Evolutionary conservation across 1,284 basidiomycete species (phyloP), one percentile per base, ranked within the genome.

Genomic region (Fomitopsis palustris): DNA sequence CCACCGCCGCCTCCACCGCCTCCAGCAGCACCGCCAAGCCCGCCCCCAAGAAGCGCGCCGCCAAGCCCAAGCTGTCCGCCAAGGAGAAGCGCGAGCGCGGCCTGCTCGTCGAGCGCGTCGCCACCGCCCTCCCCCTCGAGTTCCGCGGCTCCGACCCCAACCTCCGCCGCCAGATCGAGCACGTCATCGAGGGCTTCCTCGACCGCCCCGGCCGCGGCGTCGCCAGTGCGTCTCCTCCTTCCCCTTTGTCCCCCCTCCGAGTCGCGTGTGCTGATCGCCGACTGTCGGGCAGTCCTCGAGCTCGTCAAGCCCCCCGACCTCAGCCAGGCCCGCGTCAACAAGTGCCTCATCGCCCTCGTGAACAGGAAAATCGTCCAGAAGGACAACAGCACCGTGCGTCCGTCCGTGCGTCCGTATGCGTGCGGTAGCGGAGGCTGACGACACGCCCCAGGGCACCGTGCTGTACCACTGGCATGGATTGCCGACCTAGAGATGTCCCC

Each of bases 291-390:
- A 96, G 95, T 96, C 41, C 75, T 82, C 41, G 92, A 94, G 54
- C 81, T 97, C 55, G 83, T 95, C 62, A 83, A 81, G 53, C 86
- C 87, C 1, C 93, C 93, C 0, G 92, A 95, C 60, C 79, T 96
- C 51, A 89, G 87, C 52, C 93, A 96, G 75, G 90, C 93, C 6
- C 83, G 90, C 38, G 94, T 94, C 45, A 96, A 97, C 75, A 96
- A 95, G 74, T 95, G 93, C 65, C 79, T 98, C 33, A 95, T 97
- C 58, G 93, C 94, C 1, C 78, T 97, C 1, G 93, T 96, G 1
- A 90, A 90, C 65, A 83, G 93, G 56, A 97, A 96, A 72, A 84
- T 93, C 27, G 92, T 95, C 3, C 76, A 78, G 52, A 96, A 95
- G 72, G 85, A 89, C 55, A 90, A 79, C 62, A 81, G 77, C 62